phyloP scores from a whole-genome alignment of 1,139 yeast genomes.

The Lodderomyces metapsilosis region DNA sequence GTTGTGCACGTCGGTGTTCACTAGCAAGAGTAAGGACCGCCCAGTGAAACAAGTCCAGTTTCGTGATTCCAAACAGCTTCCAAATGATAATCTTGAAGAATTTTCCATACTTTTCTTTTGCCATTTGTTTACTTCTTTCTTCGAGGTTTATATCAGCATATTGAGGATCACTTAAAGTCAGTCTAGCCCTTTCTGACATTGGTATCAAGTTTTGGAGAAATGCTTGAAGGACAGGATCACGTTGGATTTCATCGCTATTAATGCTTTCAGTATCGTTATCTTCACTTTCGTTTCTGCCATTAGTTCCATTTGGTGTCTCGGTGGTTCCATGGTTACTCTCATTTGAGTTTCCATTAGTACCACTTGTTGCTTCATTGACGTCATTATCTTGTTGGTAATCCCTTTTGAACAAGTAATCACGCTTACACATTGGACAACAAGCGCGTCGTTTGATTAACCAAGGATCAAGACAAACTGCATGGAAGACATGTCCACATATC shows the following conservation, averaged over 20 bases:
- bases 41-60: constrained; percentile 48
- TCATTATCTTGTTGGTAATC: constrained; percentile 10
- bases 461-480: constrained; percentile 75
- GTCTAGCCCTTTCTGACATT: constrained; percentile 38
- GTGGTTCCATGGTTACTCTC: constrained; percentile 9
- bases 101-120: constrained; percentile 34
- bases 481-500: constrained; percentile 84
- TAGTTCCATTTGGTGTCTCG: constrained; percentile 18
- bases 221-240: constrained; percentile 39
- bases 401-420: constrained; percentile 56
- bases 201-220: constrained; percentile 43
- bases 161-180: constrained; percentile 30
- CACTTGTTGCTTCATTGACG: constrained; percentile 1
- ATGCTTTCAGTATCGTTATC: constrained; percentile 27
- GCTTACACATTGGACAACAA: constrained; percentile 82
- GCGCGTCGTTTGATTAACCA: constrained; percentile 78
- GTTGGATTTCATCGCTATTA: constrained; percentile 43
- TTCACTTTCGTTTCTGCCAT: constrained; percentile 8
- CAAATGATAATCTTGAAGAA: constrained; percentile 46
- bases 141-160: constrained; percentile 37
- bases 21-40: constrained; percentile 45
- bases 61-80: constrained; percentile 54
- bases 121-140: constrained; percentile 37
- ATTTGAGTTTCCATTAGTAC: constrained; percentile 7
- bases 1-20: constrained; percentile 13